Evolutionary conservation across 345 rosid genomes (phyloP), one percentile per base, ranked within the genome.

Genomic region (Kandelia obovata): DNA sequence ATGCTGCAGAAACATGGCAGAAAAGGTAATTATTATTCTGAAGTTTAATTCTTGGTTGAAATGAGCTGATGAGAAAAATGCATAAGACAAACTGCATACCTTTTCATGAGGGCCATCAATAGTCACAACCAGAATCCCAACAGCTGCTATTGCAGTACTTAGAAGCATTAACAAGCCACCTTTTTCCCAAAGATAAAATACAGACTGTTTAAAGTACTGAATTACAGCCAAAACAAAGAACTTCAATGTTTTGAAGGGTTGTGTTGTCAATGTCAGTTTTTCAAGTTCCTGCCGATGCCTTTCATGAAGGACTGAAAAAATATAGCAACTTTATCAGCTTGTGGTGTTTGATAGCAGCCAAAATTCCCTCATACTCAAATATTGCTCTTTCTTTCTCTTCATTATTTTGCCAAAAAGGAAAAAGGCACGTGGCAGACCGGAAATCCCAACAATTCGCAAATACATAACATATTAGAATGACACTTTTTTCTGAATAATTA

Each of bases 21-120:
- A 31, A 46, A 26, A 58, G 1, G 62, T 23, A 64, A 64, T 30
- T 52, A 56, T 13, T 1, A 35, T 51, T 7, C 62, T 46, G 13
- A 37, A 34, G 30, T 25, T 6, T 47, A 6, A 16, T 15, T 31
- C 5, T 20, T 28, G 46, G 20, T 1, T 15, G 10, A 28, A 62
- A 11, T 51, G 20, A 35, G 27, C 28, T 6, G 25, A 25, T 10
- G 15, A 2, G 53, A 49, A 34, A 43, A 43, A 43, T 16, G 13
- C 49, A 43, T 3, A 43, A 43, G 49, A 43, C 49, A 43, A 43
- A 11, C 49, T 43, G 30, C 59, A 47, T 80, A 96, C 99, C 99
- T 90, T 90, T 70, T 87, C 98, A 80, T 87, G 95, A 80, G 94
- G 90, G 25, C 91, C 97, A 65, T 96, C 99, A 62, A 88, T 67